Evolutionary conservation across 306 rosid species (phyloP), one percentile per base, ranked within the genome.

Genomic region (Acmispon strigosus): DNA sequence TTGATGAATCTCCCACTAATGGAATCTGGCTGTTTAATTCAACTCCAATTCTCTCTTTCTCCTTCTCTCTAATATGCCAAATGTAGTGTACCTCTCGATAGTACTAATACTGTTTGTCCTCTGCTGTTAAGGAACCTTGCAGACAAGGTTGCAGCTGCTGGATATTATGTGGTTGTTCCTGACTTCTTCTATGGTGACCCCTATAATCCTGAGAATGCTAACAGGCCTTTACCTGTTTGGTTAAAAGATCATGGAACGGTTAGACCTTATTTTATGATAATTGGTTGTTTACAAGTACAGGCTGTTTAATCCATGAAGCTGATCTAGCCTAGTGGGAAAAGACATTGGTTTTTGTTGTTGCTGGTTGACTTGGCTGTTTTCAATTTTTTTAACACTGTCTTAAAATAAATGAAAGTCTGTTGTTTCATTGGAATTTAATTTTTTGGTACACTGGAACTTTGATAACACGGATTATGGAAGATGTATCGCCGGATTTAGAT

Each of bases 111-210:
- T 39, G n/a, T 11, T 12, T 48, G 39, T 68, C 62, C 60, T 68
- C 15, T 52, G 36, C 39, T 67, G 34, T 72, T 24, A 72, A 91
- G 97, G 92, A 81, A 83, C 53, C 75, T 91, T 10, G 97, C 92
- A 1, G 90, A 88, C 80, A 86, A 91, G 81, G 60, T 78, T 78
- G 87, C 90, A 72, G 85, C 85, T 56, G 84, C 88, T 55, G 92
- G 97, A 54, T 91, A 83, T 83, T 80, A 75, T 75, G 92, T 83
- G 56, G 86, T 76, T 58, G 90, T 84, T 64, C 88, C 96, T 22
- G 89, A 88, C 51, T 90, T 84, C 78, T 67, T 88, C 0, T 14
- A 81, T 53, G 86, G 84, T 37, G 96, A 91, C 29, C 92, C 92
- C 51, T 88, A 2, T 72, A 76, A 13, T n/a, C 75, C 75, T 11